Percentiles rank a stretch among this genome's conserved stretches.
Evolutionary conservation across 768 basidiomycete species (phyloP).

Genomic region (Agrocybe praecox): DNA sequence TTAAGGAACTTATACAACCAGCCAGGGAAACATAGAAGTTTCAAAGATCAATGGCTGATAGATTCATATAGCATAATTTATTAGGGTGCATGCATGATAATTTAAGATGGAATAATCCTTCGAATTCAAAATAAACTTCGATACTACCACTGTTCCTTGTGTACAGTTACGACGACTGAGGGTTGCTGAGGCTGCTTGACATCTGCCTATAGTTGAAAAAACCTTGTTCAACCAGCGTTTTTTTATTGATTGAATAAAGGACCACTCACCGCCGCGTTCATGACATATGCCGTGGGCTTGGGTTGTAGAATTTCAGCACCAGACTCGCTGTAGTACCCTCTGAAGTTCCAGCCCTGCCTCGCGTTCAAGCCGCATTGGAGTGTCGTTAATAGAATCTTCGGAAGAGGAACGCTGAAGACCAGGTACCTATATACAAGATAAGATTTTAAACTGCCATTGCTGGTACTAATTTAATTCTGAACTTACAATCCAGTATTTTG

Average conservation of each 20-base stretch:
- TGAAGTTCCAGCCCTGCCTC: slow-evolving; percentile 6
- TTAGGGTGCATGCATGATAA: too few relatives aligned
- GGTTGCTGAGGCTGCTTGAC: background rate
- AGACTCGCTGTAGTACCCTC: background rate
- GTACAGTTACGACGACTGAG: background rate
- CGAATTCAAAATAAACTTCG: background rate
- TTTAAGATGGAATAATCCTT: background rate
- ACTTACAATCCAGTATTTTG: slow-evolving; percentile 4
- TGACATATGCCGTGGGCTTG: background rate
- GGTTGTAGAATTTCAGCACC: background rate
- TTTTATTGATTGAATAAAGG: background rate
- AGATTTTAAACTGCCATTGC: background rate
- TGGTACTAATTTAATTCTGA: background rate
- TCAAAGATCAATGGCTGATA: too few relatives aligned
- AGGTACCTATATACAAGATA: slow-evolving; percentile 3
- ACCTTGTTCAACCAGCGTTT: background rate
- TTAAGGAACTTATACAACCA: slow-evolving; percentile 3
- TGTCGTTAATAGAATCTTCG: slow-evolving; percentile 13
- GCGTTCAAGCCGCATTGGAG: slow-evolving; percentile 16
- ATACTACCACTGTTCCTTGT: background rate
- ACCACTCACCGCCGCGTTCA: background rate
- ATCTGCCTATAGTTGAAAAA: background rate
- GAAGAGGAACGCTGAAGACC: slow-evolving; percentile 16
- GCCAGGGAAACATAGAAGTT: background rate
- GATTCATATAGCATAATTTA: too few relatives aligned